Evolutionary conservation across 495 filamentous ascomycete genomes (phyloP).

Genomic region (Lasiosphaeria miniovina): DNA sequence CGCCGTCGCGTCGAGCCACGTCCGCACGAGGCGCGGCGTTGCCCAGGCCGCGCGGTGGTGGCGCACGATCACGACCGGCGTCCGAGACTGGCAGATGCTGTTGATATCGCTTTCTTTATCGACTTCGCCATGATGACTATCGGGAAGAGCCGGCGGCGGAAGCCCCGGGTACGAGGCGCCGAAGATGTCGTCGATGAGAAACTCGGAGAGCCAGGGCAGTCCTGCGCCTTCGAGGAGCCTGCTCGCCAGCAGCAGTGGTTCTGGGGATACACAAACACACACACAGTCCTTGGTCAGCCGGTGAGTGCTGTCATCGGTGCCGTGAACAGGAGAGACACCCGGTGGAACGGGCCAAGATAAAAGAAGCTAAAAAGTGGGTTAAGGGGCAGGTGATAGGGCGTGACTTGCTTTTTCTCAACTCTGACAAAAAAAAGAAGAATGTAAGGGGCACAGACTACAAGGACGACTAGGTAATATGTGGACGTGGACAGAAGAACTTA

Average conservation of each 20-base stretch:
- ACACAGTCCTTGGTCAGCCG: neutral
- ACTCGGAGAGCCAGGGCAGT: constrained; percentile 38
- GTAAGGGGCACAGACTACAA: too few relatives aligned
- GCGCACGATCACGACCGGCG: constrained; percentile 26
- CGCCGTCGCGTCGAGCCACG: constrained; percentile 23
- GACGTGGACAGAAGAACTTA: neutral
- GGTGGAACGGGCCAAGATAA: too few relatives aligned
- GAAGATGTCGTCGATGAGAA: constrained; percentile 37
- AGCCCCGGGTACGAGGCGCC: constrained; percentile 29
- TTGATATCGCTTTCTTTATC: neutral
- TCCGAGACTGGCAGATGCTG: neutral
- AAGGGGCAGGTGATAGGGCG: neutral
- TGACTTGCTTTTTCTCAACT: neutral
- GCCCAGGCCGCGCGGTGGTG: constrained; percentile 28
- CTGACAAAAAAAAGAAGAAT: neutral
- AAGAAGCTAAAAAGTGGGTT: constrained; percentile 1
- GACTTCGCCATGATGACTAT: neutral
- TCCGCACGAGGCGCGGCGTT: constrained; percentile 12
- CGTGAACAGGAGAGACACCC: too few relatives aligned
- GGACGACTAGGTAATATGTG: too few relatives aligned
- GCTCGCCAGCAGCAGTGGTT: constrained; percentile 34
- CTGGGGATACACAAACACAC: neutral
- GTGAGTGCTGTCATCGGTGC: neutral
- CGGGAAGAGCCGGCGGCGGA: neutral
- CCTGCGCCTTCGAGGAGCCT: constrained; percentile 32